Conservation (phyloP, 129 eudicot species). For the Chrysanthemum seticuspe region DNA sequence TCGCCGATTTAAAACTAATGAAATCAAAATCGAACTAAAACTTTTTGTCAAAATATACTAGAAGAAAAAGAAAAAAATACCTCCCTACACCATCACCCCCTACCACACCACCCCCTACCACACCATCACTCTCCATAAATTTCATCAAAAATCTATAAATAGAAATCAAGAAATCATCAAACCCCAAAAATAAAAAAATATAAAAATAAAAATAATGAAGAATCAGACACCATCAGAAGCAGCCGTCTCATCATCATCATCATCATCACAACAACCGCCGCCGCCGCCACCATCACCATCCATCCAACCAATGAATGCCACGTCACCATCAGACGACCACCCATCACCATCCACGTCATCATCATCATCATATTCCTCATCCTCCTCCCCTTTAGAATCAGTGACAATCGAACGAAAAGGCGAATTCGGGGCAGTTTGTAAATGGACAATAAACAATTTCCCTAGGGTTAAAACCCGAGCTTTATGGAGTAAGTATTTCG, state of each 20-base stretch:
- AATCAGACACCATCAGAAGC: conserved; percentile 43
- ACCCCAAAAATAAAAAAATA: conserved; percentile 4
- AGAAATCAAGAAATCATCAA: conserved; percentile 12
- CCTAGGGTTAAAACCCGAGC: conserved; percentile 74
- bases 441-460: conserved; percentile 78
- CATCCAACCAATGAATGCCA: conserved; percentile 25
- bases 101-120: conserved; percentile 14
- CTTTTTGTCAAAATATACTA: neutral
- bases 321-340: conserved; percentile 57
- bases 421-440: conserved; percentile 70
- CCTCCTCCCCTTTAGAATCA: conserved; percentile 49
- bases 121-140: conserved; percentile 21
- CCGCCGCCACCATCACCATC: conserved; percentile 26
- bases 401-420: conserved; percentile 73
- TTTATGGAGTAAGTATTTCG: conserved; percentile 95
- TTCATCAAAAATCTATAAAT: conserved; percentile 36
- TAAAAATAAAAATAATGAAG: conserved; percentile 17
- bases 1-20: no score
- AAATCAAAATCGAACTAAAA: no score
- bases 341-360: conserved; percentile 36
- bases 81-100: conserved; percentile 14
- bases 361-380: conserved; percentile 24
- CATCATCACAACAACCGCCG: conserved; percentile 28
- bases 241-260: conserved; percentile 37
- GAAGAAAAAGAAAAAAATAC: neutral